Conservation (phyloP, 2,329 filamentous ascomycete genomes). For the Aspergillus japonicus region DNA sequence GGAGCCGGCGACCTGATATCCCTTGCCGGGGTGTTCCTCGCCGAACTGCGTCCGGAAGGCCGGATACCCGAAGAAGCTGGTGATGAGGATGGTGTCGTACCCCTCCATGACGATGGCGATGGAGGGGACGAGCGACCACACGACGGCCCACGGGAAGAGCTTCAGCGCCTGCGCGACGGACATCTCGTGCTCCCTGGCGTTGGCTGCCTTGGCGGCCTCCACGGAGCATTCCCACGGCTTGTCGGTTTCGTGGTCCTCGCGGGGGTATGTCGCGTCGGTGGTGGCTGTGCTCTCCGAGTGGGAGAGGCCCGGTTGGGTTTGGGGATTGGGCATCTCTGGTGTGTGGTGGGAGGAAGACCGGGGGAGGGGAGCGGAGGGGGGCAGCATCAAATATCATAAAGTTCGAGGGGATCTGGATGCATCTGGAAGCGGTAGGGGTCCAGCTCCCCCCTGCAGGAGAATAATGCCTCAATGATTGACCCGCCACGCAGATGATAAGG, state of each 20-base stretch:
- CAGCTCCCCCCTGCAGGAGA: not conserved
- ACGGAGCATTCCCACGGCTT: not conserved
- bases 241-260: not conserved
- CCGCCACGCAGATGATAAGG: not conserved
- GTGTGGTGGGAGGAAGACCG: not conserved
- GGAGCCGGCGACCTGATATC: conserved; percentile 51
- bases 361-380: not conserved
- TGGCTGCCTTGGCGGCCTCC: conserved; percentile 9
- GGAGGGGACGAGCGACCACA: conserved; percentile 42
- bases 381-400: not conserved
- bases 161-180: conserved; percentile 14
- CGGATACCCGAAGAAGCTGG: conserved; percentile 50
- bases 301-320: not conserved
- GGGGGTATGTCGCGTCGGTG: not conserved
- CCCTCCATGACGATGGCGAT: conserved; percentile 54
- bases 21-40: conserved; percentile 1
- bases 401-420: not conserved
- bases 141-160: conserved; percentile 25
- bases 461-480: not conserved
- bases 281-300: not conserved
- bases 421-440: not conserved
- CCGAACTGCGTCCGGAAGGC: conserved; percentile 44
- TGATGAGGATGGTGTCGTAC: conserved; percentile 52
- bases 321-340: not conserved
- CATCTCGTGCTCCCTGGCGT: conserved; percentile 12